phyloP scores from a whole-genome alignment of 768 basidiomycete genomes.

The Suillus weaverae region DNA sequence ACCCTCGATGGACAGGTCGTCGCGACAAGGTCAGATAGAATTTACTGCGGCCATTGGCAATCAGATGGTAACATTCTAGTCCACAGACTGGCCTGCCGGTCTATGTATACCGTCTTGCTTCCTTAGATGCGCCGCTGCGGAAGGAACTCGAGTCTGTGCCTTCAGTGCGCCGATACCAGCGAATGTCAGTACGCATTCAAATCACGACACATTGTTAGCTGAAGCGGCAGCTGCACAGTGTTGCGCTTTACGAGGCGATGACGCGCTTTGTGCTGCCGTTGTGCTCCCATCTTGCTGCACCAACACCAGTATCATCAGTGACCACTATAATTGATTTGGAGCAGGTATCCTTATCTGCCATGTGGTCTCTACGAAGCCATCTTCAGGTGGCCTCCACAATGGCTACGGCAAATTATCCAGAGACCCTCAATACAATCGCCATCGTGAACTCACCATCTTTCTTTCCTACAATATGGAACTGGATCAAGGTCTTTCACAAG shows the following conservation, averaged over 20 bases:
- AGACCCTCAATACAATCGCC: conserved; percentile 65
- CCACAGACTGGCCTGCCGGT: conserved; percentile 64
- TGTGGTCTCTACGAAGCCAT: conserved; percentile 72
- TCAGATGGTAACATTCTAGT: neutral
- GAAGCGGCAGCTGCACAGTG: conserved; percentile 35
- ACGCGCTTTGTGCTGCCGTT: conserved; percentile 61
- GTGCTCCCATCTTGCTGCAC: conserved; percentile 55
- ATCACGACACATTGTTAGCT: neutral
- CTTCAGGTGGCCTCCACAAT: conserved; percentile 75
- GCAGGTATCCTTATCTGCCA: conserved; percentile 54
- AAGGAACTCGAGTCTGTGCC: conserved; percentile 60
- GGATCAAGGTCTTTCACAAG: conserved; percentile 62
- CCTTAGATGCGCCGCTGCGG: conserved; percentile 50
- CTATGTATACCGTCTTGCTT: conserved; percentile 75
- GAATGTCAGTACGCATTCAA: conserved; percentile 53
- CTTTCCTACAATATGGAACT: conserved; percentile 82
- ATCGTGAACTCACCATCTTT: conserved; percentile 81
- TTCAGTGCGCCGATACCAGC: conserved; percentile 57
- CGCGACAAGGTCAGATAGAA: conserved; percentile 60
- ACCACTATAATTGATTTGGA: conserved; percentile 75
- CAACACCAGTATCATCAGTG: conserved; percentile 58
- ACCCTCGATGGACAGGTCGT: conserved; percentile 81
- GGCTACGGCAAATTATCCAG: conserved; percentile 81
- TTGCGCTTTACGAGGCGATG: conserved; percentile 70
- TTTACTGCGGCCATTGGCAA: neutral